phyloP scores from a whole-genome alignment of 371 early-diverging fungal species.

The Mucor indicus region DNA sequence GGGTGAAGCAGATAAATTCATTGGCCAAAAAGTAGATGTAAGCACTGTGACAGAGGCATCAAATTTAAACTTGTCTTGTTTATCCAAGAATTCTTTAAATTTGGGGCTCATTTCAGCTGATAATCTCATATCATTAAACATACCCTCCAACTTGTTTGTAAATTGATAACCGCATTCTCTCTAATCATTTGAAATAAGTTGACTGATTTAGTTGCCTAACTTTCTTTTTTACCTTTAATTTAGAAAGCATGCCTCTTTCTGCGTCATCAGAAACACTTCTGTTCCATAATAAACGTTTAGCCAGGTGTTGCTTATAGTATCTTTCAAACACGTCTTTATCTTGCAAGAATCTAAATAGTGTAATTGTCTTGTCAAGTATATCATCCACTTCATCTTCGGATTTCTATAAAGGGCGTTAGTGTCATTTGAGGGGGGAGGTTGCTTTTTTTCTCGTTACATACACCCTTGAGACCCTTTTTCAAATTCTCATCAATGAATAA shows the following conservation, averaged over 20 bases:
- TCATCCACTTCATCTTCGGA: conserved; percentile 86
- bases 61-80: conserved; percentile 27
- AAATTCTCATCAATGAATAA: conserved; percentile 92
- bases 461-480: conserved; percentile 83
- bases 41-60: conserved; percentile 69
- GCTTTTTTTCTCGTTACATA: conserved; percentile 47
- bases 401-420: too few relatives aligned
- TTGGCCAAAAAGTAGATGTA: conserved; percentile 93
- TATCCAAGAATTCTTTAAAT: conserved; percentile 56
- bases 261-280: conserved; percentile 81
- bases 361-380: conserved; percentile 76
- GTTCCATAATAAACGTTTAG: conserved; percentile 73
- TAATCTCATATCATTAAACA: conserved; percentile 89
- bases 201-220: not conserved
- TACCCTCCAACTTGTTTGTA: conserved; percentile 90
- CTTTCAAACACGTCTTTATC: conserved; percentile 94
- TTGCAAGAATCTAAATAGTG: conserved; percentile 84
- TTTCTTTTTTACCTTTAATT: conserved; percentile 61
- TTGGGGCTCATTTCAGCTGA: conserved; percentile 66
- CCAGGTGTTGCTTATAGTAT: conserved; percentile 89
- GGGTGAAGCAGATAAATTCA: conserved; percentile 55
- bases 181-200: conserved; percentile 73
- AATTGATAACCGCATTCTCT: conserved; percentile 91
- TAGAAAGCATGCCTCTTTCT: conserved; percentile 86
- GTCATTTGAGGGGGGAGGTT: too few relatives aligned